phyloP scores from a whole-genome alignment of 495 filamentous ascomycete species.

The Aspergillus olivimuriae region DNA sequence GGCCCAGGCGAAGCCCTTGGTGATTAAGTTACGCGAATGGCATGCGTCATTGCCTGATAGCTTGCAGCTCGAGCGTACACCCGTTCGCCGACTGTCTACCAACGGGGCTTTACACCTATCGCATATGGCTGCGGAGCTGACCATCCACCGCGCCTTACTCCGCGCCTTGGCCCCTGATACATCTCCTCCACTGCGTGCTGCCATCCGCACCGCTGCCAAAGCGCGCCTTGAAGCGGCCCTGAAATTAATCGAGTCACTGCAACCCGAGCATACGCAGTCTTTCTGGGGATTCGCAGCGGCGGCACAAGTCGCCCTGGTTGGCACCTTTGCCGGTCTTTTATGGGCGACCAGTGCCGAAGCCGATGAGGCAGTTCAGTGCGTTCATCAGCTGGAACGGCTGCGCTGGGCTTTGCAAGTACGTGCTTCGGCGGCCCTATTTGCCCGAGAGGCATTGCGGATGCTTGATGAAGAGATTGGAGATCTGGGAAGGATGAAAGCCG shows the following conservation, averaged over 20 bases:
- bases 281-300: constrained; percentile 51
- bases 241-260: constrained; percentile 71
- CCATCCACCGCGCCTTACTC: constrained; percentile 75
- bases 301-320: constrained; percentile 10
- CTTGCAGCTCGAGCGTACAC: constrained; percentile 57
- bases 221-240: constrained; percentile 46
- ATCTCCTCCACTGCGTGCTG: constrained; percentile 67
- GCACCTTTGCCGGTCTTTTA: constrained; percentile 13
- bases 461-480: constrained; percentile 16
- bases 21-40: constrained; percentile 79
- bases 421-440: constrained; percentile 13
- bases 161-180: constrained; percentile 51
- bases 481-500: constrained; percentile 10
- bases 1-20: constrained; percentile 71
- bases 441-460: constrained; percentile 15
- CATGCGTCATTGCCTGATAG: constrained; percentile 55
- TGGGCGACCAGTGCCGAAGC: constrained; percentile 10
- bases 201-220: constrained; percentile 75
- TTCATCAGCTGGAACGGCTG: constrained; percentile 8
- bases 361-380: constrained; percentile 11
- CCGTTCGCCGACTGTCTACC: constrained; percentile 43
- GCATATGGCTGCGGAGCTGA: constrained; percentile 81
- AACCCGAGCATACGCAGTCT: constrained; percentile 60
- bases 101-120: constrained; percentile 75
- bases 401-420: constrained; percentile 13